Evolutionary conservation across 768 basidiomycete species (phyloP), one percentile per base, ranked within the genome.

Genomic region (Suillus spraguei): DNA sequence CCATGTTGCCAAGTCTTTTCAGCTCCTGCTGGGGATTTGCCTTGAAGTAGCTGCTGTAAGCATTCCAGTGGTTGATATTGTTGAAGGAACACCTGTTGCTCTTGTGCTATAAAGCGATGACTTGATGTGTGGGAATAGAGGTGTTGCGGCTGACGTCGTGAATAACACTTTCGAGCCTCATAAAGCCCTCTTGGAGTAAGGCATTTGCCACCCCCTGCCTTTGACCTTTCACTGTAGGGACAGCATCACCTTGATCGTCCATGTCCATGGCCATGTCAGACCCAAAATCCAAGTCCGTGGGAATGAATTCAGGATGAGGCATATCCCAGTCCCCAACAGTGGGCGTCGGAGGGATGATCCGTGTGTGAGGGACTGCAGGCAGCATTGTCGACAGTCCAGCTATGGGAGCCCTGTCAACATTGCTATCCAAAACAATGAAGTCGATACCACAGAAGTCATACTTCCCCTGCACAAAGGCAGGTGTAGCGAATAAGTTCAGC

Each of bases 41-140:
- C 20, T 60, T 60, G 52, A 64, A 64, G 35, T 42, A 60, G 17
- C 24, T 42, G 35, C 53, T 36, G 11, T 64, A 64, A 22, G 53
- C 53, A 35, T 64, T 64, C 60, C 63, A 64, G 58, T 60, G 42
- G 28, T 64, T 64, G 38, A 32, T 10, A 5, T 44, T 52, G 32
- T 61, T 61, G 36, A 64, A n/a, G 35, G 59, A 35, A 32, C n/a
- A 13, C 8, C 62, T 47, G 1, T 50, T 14, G 20, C 28, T 14
- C 35, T 58, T 63, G 62, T 63, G 56, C 56, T 56, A 63, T 3
- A 60, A 60, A 6, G 60, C 50, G 2, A 61, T 32, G 2, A 66
- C 35, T 35, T 66, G 65, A 47, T 61, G 60, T 4, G 60, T 42
- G 3, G 53, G 39, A 20, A 61, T 36, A 4, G 60, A 64, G 16